These are phyloP conservation scores for Myrica gale DNA, from an alignment of 306 rosid species.

Conservation along the genomic window DNA sequence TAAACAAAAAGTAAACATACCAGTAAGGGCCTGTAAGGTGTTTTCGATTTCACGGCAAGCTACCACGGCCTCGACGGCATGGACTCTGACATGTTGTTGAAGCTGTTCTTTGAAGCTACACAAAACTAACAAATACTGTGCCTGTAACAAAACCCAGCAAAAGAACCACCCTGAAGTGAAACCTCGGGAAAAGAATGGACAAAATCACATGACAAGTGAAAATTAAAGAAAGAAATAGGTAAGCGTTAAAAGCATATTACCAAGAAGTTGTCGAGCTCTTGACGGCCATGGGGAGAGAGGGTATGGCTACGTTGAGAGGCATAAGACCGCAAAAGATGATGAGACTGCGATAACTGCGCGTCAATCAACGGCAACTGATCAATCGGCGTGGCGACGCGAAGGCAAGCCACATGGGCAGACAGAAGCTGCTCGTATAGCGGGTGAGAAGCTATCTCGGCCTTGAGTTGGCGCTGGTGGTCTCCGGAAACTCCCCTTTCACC, in stretches of 20 bases:
- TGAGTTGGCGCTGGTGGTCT: conserved; percentile 49
- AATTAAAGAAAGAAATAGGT: not conserved
- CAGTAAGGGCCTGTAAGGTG: conserved; percentile 89
- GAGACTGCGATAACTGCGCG: conserved; percentile 86
- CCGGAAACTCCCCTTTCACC: conserved; percentile 38
- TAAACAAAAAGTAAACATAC: conserved; percentile 27
- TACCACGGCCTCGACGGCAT: conserved; percentile 98
- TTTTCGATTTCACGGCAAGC: conserved; percentile 99
- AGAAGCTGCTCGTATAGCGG: conserved; percentile 86
- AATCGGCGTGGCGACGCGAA: conserved; percentile 92
- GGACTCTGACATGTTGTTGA: conserved; percentile 94
- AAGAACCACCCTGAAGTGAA: not conserved
- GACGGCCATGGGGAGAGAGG: conserved; percentile 78
- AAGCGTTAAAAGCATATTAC: conserved; percentile 29
- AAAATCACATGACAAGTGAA: not conserved
- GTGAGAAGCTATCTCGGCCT: conserved; percentile 87
- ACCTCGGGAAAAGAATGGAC: not conserved
- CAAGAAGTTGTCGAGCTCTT: conserved; percentile 85
- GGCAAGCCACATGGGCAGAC: conserved; percentile 80
- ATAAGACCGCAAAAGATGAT: conserved; percentile 72
- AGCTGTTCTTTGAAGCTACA: conserved; percentile 93
- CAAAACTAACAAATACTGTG: conserved; percentile 76
- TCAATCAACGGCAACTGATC: conserved; percentile 91
- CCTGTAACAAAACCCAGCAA: conserved; percentile 38
- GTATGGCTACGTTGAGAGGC: conserved; percentile 60